These are phyloP conservation scores for Xylariaceae sp. DNA, from an alignment of 2,329 filamentous ascomycete species.

Conservation along the genomic window DNA sequence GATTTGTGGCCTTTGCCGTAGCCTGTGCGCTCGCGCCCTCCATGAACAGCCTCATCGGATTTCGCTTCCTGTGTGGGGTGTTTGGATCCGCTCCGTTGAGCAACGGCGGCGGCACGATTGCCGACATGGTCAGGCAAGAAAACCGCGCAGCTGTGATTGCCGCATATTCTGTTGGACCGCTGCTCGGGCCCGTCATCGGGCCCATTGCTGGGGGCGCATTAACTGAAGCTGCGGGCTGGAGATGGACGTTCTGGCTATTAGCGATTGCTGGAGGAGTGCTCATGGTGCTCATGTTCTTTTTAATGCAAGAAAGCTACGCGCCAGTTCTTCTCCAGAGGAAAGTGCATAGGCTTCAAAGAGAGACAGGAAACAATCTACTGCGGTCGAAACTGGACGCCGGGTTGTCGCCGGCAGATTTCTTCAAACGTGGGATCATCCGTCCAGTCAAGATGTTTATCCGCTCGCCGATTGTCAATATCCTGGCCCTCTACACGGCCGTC, in stretches of 20 bases:
- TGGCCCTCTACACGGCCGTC: slow-evolving; percentile 23
- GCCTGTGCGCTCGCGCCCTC: slow-evolving; percentile 2
- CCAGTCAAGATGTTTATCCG: slow-evolving; percentile 32
- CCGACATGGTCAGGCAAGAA: slow-evolving; percentile 1
- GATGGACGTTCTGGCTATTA: slow-evolving; percentile 10
- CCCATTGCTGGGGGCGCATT: slow-evolving; percentile 2
- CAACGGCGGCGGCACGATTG: slow-evolving; percentile 3
- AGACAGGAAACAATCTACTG: slow-evolving; percentile 40
- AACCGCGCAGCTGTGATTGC: background rate
- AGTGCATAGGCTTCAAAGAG: slow-evolving; percentile 30
- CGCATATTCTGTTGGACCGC: background rate
- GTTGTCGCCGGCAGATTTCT: slow-evolving; percentile 21
- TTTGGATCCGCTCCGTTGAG: background rate
- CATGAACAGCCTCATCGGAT: slow-evolving; percentile 2
- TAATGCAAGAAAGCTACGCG: slow-evolving; percentile 34
- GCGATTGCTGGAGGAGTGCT: slow-evolving; percentile 24
- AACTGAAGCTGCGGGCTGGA: background rate
- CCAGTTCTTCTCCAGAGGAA: slow-evolving; percentile 32
- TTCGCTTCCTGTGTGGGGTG: slow-evolving; percentile 2
- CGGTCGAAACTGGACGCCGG: slow-evolving; percentile 44
- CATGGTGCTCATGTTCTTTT: slow-evolving; percentile 22
- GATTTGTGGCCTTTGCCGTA: slow-evolving; percentile 1
- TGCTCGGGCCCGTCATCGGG: slow-evolving; percentile 4
- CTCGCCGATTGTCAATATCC: slow-evolving; percentile 29
- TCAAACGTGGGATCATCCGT: slow-evolving; percentile 30